A percentile compares a stretch with the other conserved stretches of the same genome.
phyloP scores from a whole-genome alignment of 2,329 filamentous ascomycete species.

The Exophiala viscosa region DNA sequence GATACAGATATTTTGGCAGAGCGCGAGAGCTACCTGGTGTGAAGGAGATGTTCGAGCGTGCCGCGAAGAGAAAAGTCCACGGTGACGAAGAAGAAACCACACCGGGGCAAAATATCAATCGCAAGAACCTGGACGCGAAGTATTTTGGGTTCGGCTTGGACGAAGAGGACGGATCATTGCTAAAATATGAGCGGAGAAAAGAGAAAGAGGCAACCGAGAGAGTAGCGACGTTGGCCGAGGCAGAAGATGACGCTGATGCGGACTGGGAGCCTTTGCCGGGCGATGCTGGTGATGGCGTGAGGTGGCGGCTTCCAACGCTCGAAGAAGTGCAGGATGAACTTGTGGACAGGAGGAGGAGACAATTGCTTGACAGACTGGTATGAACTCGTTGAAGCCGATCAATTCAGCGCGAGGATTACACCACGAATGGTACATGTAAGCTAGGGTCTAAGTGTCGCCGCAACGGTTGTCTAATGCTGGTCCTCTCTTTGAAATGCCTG shows the following conservation, averaged over 20 bases:
- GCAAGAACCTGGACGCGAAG: conserved; percentile 77
- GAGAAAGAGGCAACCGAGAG: conserved; percentile 76
- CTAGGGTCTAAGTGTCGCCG: no score
- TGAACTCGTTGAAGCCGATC: conserved; percentile 6
- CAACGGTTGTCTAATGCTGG: no score
- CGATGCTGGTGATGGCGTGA: conserved; percentile 74
- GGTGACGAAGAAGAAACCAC: conserved; percentile 59
- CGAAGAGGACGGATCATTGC: conserved; percentile 78
- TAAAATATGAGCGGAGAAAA: conserved; percentile 77
- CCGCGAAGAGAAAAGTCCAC: conserved; percentile 60
- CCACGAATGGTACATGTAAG: neutral
- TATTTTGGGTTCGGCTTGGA: conserved; percentile 95
- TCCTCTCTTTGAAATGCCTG: no score
- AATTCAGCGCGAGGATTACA: neutral
- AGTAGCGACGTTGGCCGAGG: conserved; percentile 56
- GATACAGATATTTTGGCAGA: conserved; percentile 90
- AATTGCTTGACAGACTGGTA: conserved; percentile 73
- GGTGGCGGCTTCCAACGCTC: conserved; percentile 77
- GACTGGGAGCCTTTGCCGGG: conserved; percentile 86
- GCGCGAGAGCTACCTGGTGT: conserved; percentile 88
- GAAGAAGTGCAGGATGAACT: conserved; percentile 95
- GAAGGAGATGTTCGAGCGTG: conserved; percentile 90
- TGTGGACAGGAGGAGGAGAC: conserved; percentile 77
- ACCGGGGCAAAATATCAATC: conserved; percentile 34
- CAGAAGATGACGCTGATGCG: conserved; percentile 57